These are phyloP conservation scores for Phaseolus coccineus DNA, from an alignment of 331 rosid species.

Conservation along the genomic window DNA sequence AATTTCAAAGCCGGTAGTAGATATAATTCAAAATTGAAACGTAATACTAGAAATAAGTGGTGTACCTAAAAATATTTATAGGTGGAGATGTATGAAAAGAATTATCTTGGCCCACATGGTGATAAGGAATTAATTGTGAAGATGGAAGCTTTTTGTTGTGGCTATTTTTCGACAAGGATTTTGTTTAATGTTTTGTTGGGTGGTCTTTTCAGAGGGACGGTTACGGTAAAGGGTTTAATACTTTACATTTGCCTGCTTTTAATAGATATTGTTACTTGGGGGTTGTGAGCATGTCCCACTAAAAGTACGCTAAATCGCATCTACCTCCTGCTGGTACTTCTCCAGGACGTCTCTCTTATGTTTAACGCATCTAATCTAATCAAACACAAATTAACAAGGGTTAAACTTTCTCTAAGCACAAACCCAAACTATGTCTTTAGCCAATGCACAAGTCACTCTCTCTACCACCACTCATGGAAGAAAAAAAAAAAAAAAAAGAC, in stretches of 20 bases:
- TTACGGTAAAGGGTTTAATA: conserved; percentile 21
- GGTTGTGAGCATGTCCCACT: conserved; percentile 31
- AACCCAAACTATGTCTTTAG: background rate
- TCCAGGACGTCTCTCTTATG: background rate
- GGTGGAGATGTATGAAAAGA: conserved; percentile 26
- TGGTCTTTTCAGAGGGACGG: conserved; percentile 41
- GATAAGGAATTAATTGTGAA: conserved; percentile 36
- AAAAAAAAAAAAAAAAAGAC: too few relatives aligned
- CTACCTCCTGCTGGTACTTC: background rate
- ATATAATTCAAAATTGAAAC: conserved; percentile 4
- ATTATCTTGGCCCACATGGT: conserved; percentile 33
- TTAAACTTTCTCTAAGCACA: background rate
- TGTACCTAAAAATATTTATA: background rate
- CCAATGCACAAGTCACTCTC: background rate
- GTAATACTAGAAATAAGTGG: background rate
- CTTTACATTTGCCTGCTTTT: conserved; percentile 13
- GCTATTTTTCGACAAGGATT: conserved; percentile 38
- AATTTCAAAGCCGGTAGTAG: background rate
- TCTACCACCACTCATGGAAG: too few relatives aligned
- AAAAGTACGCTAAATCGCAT: conserved; percentile 29
- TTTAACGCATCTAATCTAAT: background rate
- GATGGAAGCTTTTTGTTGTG: conserved; percentile 25
- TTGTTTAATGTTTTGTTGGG: conserved; percentile 43
- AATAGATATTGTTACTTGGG: conserved; percentile 11
- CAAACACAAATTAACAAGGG: background rate